These are phyloP conservation scores for Arthonia radiata DNA, from an alignment of 495 filamentous ascomycete species.

Conservation along the genomic window DNA sequence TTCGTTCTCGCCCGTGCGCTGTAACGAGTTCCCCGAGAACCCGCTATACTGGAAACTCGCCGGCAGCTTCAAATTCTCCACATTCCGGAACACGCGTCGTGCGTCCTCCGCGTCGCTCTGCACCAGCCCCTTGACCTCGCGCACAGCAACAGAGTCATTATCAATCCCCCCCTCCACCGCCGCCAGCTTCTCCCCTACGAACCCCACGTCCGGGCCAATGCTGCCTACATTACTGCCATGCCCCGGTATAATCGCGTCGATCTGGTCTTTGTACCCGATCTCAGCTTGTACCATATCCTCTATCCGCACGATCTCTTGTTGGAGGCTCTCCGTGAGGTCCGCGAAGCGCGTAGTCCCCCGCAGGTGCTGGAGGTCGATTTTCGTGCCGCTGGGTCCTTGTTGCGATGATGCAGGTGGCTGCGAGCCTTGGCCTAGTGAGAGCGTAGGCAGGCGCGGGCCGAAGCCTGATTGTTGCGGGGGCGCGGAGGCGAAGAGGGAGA, in stretches of 20 bases:
- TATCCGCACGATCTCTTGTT: constrained; percentile 44
- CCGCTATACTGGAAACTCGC: constrained; percentile 45
- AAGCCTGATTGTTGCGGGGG: too few relatives aligned
- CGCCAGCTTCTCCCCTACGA: constrained; percentile 44
- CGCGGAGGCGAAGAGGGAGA: too few relatives aligned
- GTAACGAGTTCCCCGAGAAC: constrained; percentile 20
- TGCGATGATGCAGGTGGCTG: too few relatives aligned
- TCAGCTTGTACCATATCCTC: constrained; percentile 50
- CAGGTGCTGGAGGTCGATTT: constrained; percentile 50
- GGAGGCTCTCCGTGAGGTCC: constrained; percentile 65
- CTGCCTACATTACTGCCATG: constrained; percentile 37
- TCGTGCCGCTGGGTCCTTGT: too few relatives aligned
- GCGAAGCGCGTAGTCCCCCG: constrained; percentile 71
- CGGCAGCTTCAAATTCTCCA: constrained; percentile 51
- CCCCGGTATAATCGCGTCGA: constrained; percentile 33
- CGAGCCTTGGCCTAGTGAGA: too few relatives aligned
- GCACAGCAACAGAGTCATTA: constrained; percentile 47
- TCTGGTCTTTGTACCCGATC: constrained; percentile 30
- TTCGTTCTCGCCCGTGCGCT: constrained; percentile 25
- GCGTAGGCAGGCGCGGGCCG: too few relatives aligned
- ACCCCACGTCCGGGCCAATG: constrained; percentile 50
- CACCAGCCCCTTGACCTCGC: constrained; percentile 34
- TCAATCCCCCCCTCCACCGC: constrained; percentile 47
- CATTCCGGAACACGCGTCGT: constrained; percentile 43
- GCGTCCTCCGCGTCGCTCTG: constrained; percentile 45